These are phyloP conservation scores for Evernia prunastri DNA, from an alignment of 495 filamentous ascomycete species.

Conservation along the genomic window DNA sequence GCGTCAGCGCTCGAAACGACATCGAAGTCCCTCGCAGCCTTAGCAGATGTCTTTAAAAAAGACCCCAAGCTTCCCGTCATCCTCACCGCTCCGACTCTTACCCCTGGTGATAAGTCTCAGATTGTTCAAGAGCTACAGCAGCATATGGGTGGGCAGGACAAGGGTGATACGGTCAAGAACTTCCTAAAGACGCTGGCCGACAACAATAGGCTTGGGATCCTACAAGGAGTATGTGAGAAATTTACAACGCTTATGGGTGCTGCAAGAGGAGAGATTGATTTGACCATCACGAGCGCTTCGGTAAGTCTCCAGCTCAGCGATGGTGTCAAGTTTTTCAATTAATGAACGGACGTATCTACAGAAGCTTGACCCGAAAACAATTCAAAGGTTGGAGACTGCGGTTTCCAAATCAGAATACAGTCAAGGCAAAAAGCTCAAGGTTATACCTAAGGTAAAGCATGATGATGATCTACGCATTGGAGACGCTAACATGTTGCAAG, in stretches of 20 bases:
- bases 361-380: conserved; percentile 81
- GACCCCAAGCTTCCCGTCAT: conserved; percentile 72
- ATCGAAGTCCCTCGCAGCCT: conserved; percentile 63
- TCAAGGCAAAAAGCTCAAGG: conserved; percentile 94
- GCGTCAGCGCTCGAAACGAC: conserved; percentile 72
- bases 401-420: conserved; percentile 85
- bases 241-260: conserved; percentile 83
- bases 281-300: conserved; percentile 81
- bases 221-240: conserved; percentile 79
- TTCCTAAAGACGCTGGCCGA: conserved; percentile 82
- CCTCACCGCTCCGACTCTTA: conserved; percentile 74
- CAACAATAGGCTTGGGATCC: conserved; percentile 85
- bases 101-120: conserved; percentile 66
- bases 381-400: conserved; percentile 76
- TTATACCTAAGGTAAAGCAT: conserved; percentile 68
- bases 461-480: conserved; percentile 5
- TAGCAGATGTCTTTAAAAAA: conserved; percentile 65
- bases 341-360: conserved; percentile 31
- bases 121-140: conserved; percentile 81
- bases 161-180: conserved; percentile 83
- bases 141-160: conserved; percentile 59
- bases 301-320: conserved; percentile 44
- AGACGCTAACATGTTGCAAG: conserved; percentile 37
- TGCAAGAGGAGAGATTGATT: conserved; percentile 83
- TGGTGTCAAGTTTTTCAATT: conserved; percentile 1